Evolutionary conservation across 345 rosid genomes (phyloP), one percentile per base, ranked within the genome.

Genomic region (Sonneratia caseolaris): DNA sequence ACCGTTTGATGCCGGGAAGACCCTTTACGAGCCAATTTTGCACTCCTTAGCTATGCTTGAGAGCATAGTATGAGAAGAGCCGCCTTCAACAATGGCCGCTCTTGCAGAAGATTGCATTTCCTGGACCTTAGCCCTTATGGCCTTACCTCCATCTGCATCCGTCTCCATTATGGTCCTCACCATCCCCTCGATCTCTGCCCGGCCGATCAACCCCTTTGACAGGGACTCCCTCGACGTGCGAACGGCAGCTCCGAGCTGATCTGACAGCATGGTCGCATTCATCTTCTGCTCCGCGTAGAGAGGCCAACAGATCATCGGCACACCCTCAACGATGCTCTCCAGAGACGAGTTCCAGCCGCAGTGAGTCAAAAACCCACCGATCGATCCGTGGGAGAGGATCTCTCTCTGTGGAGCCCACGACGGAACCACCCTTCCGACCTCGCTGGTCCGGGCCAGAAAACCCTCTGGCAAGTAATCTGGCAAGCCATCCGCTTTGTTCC

Each of bases 251-350:
- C 83, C 79, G 0, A 86, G 57, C 24, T 86, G 88, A 70, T 82
- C 85, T 0, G 78, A 59, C 0, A 82, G 75, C 77, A 87, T 55
- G 7, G 84, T 71, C 0, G 97, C 92, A 62, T 87, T 91, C 93
- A 91, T 79, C 71, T 71, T 72, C 21, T 91, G 95, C 78, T 91
- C 91, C 0, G 90, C 91, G 9, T 79, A 87, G 2, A 91, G 72
- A 0, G 97, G 97, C 92, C 95, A 89, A 16, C 81, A 86, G 22
- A 91, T 73, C 77, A 91, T 82, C 0, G 92, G 88, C 21, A 86
- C 82, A 27, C 94, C 97, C 6, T 76, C 84, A 5, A 69, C 61
- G 21, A 87, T 71, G 38, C 94, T 86, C 72, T 89, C 97, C 14
- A 87, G 59, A 0, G 77, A 76, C 3, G 93, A 91, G 37, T 83